Conservation (phyloP, 2,329 filamentous ascomycete species). For the Aspergillus clavatus region DNA sequence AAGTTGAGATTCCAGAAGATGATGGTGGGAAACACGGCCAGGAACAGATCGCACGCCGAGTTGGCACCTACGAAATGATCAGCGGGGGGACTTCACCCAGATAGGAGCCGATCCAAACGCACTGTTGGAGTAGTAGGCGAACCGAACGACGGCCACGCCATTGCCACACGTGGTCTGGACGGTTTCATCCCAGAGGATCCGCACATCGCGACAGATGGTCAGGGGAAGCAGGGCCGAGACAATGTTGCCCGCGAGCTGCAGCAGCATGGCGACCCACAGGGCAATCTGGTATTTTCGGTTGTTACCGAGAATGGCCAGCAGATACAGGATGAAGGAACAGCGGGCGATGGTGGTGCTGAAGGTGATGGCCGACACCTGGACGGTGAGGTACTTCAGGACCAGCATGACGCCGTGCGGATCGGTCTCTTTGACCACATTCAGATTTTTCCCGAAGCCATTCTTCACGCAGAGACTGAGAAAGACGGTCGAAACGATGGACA, state of each 20-base stretch:
- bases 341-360: conserved; percentile 28
- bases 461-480: conserved; percentile 22
- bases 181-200: conserved; percentile 21
- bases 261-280: conserved; percentile 20
- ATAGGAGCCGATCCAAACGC: not conserved
- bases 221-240: conserved; percentile 24
- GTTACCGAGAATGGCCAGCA: conserved; percentile 23
- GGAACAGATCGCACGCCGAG: conserved; percentile 25
- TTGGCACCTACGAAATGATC: conserved; percentile 20
- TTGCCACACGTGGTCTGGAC: conserved; percentile 24
- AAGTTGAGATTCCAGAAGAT: conserved; percentile 30
- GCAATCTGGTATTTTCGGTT: conserved; percentile 19
- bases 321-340: conserved; percentile 24
- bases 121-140: conserved; percentile 29
- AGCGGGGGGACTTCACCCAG: no score
- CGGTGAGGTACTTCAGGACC: conserved; percentile 25
- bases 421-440: conserved; percentile 6
- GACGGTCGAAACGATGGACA: conserved; percentile 22
- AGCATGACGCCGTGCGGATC: conserved; percentile 7
- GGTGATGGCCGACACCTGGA: conserved; percentile 26
- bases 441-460: conserved; percentile 25
- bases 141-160: conserved; percentile 17
- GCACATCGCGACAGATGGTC: conserved; percentile 23
- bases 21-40: conserved; percentile 26
- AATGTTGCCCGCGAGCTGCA: conserved; percentile 25